Base-by-base conservation (phyloP, 1,284 basidiomycete genomes). In the Irpex rosettiformis region DNA sequence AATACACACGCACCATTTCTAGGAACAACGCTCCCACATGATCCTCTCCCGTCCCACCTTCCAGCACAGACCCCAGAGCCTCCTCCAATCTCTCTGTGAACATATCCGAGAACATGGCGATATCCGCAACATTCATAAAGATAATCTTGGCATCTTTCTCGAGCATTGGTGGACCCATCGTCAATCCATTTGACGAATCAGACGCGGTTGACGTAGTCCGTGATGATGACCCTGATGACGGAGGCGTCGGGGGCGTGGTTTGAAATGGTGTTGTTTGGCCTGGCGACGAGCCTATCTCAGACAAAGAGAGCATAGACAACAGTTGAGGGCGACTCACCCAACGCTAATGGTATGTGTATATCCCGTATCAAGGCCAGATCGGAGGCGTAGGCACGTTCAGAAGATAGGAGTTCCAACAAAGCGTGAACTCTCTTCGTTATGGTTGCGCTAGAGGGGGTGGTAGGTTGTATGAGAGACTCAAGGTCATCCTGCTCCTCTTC, bases 321-420 rank as follows among this genome's bases (percentile, higher is more conserved):
- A 13, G 30, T 33, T 33, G 45, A 21, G 3, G 13, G 24, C 13
- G 18, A 71, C 68, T 59, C 61, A 81, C 90, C 89, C 68, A 86
- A 73, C 29, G 89, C 89, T 58, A 91, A 73, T 7, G 89, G 89
- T 49, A 94, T 84, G 70, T 95, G 93, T 27, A 96, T 83, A 65
- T 94, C 90, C 51, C 89, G 80, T 56, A 97, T 85, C 53, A 97
- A 78, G 2, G 88, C 88, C 21, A 98, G 79, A 76, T 98, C 95
- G 8, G 85, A 88, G 1, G 94, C 92, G 72, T 96, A 96, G 0
- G 90, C 86, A 27, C 89, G 79, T 70, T 98, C 95, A 21, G 93
- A 94, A 10, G 84, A 82, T 47, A 93, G 80, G 22, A 96, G 78
- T 68, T 98, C 95, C 52, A 88, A 82, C 33, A 98, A 76, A 1